Evolutionary conservation across 495 filamentous ascomycete species (phyloP), one percentile per base, ranked within the genome.

Genomic region (Lophium mytilinum): DNA sequence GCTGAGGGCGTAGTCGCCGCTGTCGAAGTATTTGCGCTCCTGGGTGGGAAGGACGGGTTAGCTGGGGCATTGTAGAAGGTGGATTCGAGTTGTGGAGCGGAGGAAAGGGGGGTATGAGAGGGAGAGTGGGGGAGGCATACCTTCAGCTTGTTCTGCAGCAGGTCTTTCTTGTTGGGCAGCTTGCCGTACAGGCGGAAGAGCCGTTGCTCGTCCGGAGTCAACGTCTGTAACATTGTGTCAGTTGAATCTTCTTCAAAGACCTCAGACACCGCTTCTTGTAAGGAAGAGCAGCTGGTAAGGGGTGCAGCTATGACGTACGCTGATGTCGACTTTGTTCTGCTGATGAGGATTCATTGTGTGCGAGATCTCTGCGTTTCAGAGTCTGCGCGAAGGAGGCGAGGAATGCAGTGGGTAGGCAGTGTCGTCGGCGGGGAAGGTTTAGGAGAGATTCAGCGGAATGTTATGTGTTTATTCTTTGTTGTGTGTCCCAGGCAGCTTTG

Each of bases 21-120:
- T 90, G 78, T 98, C 93, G 73, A 98, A 98, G 76, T 96, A 98
- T 77, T 97, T 98, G 73, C 94, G 91, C 71, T 95, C 91, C 81
- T 95, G 62, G 37, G 34, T 36, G n/a, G 50, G 45, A 52, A 12
- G 33, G 18, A 55, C 55, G 17, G 50, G 63, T 61, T 58, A 61
- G 56, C 11, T 34, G 46, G 45, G 14, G 8, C 1, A 6, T 15
- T 3, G 52, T 1, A 39, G 40, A 33, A 45, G 55, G 18, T 12
- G 36, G 34, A 54, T 60, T 4, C 46, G 49, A 21, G 24, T 36
- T 15, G 14, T 18, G 8, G 35, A 34, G 7, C n/a, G n/a, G n/a
- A n/a, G n/a, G n/a, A n/a, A n/a, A n/a, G 24, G 33, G 42, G 49
- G 9, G 33, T 40, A 49, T 54, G 40, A 30, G n/a, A 33, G 11